Base-by-base conservation (phyloP, 2,329 filamentous ascomycete species). In the Nemania sp. region DNA sequence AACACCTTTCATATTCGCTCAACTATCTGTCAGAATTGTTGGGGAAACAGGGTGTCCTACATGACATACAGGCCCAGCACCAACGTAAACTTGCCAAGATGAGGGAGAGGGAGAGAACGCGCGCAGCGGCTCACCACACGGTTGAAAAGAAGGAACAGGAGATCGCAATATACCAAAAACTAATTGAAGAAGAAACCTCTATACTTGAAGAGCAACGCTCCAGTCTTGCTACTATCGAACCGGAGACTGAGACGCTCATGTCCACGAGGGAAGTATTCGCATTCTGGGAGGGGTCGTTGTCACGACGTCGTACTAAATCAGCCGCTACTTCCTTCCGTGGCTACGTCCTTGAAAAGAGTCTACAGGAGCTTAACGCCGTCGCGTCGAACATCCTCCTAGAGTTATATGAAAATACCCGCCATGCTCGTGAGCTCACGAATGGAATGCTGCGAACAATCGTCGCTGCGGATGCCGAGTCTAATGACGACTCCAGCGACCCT, bases 331-430 rank as follows among this genome's bases (percentile, higher is more conserved):
- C 62, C 0, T 68, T 69, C 46, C 66, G 68, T 3, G 52, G 56
- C 8, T 62, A 64, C 45, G 56, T 70, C 6, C 56, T 68, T 22
- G 54, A 64, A 34, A 60, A 62, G 15, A 61, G 60, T n/a, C 56
- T 70, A 2, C 57, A 59, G 8, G 64, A 70, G 49, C 60, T 71
- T 3, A 71, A 71, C 52, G 44, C 37, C 6, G 52, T 68, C 1
- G 57, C 66, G 6, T 54, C 55, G 5, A 56, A 65, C 44, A 64
- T 70, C 46, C 52, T 71, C n/a, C 53, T 63, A 15, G 54, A 63
- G 31, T 54, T 71, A 24, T 70, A 66, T 57, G 58, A 66, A 12
- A 64, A 69, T 24, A 64, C 64, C 12, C 62, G 60, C 14, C 62
- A 68, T 42, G 61, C 61, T 20, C 59, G 40, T 5, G 60, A 54